phyloP scores from a whole-genome alignment of 2,329 filamentous ascomycete species.

The Pseudocercospora crystallina region DNA sequence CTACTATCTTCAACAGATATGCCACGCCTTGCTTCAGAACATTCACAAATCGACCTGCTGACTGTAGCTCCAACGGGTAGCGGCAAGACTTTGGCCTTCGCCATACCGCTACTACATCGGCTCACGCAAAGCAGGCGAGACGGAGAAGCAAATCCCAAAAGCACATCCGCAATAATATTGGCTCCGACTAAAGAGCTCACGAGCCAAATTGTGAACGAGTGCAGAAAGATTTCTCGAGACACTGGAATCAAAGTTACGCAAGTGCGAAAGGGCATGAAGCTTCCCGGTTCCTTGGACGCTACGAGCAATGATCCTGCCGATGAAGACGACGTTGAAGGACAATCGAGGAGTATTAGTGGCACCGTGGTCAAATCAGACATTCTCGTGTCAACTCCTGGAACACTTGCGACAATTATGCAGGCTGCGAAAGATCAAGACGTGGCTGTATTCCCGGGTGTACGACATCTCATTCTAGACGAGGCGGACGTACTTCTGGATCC shows the following conservation, averaged over 20 bases:
- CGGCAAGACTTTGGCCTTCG: constrained; percentile 90
- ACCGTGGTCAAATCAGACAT: constrained; percentile 71
- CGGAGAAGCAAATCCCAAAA: constrained; percentile 8
- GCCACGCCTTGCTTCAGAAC: constrained; percentile 27
- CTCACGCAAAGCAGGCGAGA: constrained; percentile 48
- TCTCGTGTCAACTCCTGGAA: constrained; percentile 75
- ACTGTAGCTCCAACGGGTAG: constrained; percentile 93
- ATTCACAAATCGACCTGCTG: constrained; percentile 65
- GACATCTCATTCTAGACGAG: constrained; percentile 81
- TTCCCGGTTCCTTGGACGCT: constrained; percentile 46
- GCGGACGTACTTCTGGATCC: constrained; percentile 91
- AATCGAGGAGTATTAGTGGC: constrained; percentile 30
- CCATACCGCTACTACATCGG: constrained; percentile 81
- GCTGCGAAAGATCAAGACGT: constrained; percentile 40
- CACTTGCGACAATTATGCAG: constrained; percentile 72
- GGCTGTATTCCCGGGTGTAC: constrained; percentile 55
- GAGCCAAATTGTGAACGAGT: constrained; percentile 63
- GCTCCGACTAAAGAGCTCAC: constrained; percentile 54
- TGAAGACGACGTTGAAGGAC: constrained; percentile 21
- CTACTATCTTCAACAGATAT: constrained; percentile 43
- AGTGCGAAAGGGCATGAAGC: constrained; percentile 81
- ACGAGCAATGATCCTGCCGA: constrained; percentile 37
- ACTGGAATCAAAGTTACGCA: constrained; percentile 77
- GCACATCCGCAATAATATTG: constrained; percentile 44
- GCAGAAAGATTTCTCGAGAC: constrained; percentile 73